Evolutionary conservation across 192 early-diverging fungal genomes (phyloP), one percentile per base, ranked within the genome.

Genomic region (Coemansia sp.): DNA sequence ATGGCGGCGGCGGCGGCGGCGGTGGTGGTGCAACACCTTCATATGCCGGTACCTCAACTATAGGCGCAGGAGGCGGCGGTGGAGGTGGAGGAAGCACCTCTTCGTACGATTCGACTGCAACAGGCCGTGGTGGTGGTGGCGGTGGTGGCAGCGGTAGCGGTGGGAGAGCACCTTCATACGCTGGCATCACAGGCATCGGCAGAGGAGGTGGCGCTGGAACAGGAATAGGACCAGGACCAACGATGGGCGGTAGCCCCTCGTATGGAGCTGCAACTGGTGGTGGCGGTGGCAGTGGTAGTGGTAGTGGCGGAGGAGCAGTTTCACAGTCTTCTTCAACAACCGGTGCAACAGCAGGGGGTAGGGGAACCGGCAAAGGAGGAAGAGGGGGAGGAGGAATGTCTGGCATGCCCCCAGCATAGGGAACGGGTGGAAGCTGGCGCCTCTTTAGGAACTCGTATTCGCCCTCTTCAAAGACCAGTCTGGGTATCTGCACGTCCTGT

Each of bases 301-400:
- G 70, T 42, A 57, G 58, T 13, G 32, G 59, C 3, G 56, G 70
- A 4, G 63, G 70, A 4, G 64, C 56, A 32, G 66, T 67, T 58
- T 74, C 77, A 57, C 72, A 79, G 41, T 79, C 67, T 41, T 70
- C 68, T 42, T 62, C 67, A 13, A 53, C 61, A 12, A 67, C 49
- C 9, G 68, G 63, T 37, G 58, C 61, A 39, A 42, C 58, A 5
- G 49, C 39, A 4, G 64, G 73, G 0, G 50, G 58, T 21, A 41
- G 70, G 7, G 45, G 57, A 19, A 26, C 32, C 32, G 32, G 32
- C 32, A 32, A 32, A 32, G 32, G 32, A 15, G 70, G 58, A n/a
- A 59, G 63, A n/a, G 43, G 54, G 1, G 54, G 60, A 19, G 54
- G 42, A 53, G 40, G 49, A 15, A 32, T 52, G 15, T 41, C 53